These are phyloP conservation scores for Narthecium ossifragum DNA, from an alignment of 106 monocot genomes.

Conservation along the genomic window DNA sequence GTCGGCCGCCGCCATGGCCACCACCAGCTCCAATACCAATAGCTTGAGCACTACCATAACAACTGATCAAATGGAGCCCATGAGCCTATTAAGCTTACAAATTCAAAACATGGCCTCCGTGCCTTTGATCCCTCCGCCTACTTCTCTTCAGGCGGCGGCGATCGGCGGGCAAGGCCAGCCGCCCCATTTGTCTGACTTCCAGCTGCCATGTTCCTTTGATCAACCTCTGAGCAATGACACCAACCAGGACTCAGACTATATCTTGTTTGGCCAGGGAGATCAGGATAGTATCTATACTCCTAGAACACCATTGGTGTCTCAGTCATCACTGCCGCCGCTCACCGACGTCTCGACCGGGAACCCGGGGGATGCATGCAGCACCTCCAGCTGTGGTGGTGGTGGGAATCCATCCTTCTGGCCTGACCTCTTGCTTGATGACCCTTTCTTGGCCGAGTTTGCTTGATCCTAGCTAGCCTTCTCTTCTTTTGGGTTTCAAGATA, in stretches of 20 bases:
- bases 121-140: not conserved
- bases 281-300: not conserved
- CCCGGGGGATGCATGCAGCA: constrained; percentile 25
- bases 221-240: constrained; percentile 21
- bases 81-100: constrained; percentile 8
- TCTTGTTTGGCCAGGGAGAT: constrained; percentile 19
- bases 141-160: not conserved
- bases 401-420: constrained; percentile 45
- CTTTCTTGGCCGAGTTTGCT: constrained; percentile 50
- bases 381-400: constrained; percentile 20
- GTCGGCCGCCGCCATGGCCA: constrained; percentile 11
- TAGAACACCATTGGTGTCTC: constrained; percentile 7
- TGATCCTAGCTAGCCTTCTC: constrained; percentile 13
- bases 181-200: constrained; percentile 16
- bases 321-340: constrained; percentile 21
- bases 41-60: constrained; percentile 8
- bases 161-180: not conserved
- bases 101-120: not conserved
- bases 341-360: constrained; percentile 11
- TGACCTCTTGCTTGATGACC: constrained; percentile 59
- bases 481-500: constrained; percentile 2
- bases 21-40: constrained; percentile 4
- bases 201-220: constrained; percentile 18
- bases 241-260: constrained; percentile 14
- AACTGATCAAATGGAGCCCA: constrained; percentile 13